These are phyloP conservation scores for Stipa capillata DNA, from an alignment of 176 grass and related monocot species.

Conservation along the genomic window DNA sequence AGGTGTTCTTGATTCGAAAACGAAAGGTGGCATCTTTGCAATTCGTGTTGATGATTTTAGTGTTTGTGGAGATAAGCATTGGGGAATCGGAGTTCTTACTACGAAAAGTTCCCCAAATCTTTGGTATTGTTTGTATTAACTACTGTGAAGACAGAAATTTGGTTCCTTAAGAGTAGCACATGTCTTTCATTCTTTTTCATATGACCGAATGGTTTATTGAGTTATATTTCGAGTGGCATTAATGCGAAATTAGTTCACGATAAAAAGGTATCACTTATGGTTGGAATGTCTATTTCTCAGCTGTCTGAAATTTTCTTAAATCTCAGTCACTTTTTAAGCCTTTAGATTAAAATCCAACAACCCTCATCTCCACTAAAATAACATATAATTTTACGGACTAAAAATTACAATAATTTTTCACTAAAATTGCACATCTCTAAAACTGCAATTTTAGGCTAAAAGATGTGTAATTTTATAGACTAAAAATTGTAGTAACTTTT, in stretches of 20 bases:
- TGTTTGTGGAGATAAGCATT: neutral
- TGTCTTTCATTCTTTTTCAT: neutral
- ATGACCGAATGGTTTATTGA: neutral
- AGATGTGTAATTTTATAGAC: too few relatives aligned
- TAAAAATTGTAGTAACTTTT: too few relatives aligned
- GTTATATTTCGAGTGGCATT: neutral
- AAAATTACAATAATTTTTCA: too few relatives aligned
- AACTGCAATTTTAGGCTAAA: too few relatives aligned
- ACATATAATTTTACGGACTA: too few relatives aligned
- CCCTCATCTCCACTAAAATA: too few relatives aligned
- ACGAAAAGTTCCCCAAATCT: neutral
- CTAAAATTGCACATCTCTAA: too few relatives aligned
- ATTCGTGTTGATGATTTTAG: conserved; percentile 7
- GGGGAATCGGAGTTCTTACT: neutral
- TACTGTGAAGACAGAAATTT: neutral
- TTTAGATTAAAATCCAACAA: too few relatives aligned
- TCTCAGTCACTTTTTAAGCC: too few relatives aligned
- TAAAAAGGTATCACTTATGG: neutral
- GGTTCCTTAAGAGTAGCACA: neutral
- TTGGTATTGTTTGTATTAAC: neutral
- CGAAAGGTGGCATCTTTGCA: neutral
- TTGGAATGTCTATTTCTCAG: too few relatives aligned
- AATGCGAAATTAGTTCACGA: conserved; percentile 6
- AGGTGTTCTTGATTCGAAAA: neutral
- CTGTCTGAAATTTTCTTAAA: too few relatives aligned